Percentiles rank a stretch among this genome's conserved stretches.
These are phyloP conservation scores for Heterotrichella gracilis DNA, from an alignment of 352 stramenopile species.

Conservation along the genomic window DNA sequence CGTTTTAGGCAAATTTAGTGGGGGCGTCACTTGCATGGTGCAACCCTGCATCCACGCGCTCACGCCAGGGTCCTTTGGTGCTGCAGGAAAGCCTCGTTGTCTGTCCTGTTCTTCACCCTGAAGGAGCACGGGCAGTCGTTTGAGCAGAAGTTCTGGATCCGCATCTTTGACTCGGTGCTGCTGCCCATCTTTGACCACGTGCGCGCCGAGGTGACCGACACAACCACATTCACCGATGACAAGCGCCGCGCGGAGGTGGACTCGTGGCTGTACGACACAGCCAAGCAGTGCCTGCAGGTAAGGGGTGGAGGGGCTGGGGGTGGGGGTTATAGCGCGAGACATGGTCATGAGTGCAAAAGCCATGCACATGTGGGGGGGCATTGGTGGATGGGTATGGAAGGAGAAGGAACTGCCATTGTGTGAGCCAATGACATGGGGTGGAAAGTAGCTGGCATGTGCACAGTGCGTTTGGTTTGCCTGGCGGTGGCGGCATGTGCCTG, in stretches of 20 bases:
- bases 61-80: not conserved
- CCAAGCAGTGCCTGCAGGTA: not conserved
- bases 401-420: too few species aligned
- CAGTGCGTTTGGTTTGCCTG: too few species aligned
- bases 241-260: not conserved
- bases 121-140: constrained; percentile 34
- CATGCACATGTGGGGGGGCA: not conserved
- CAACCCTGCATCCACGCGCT: not conserved
- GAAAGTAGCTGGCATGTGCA: too few species aligned
- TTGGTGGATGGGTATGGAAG: too few species aligned
- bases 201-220: constrained; percentile 20
- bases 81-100: constrained; percentile 18
- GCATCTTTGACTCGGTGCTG: constrained; percentile 43
- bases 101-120: constrained; percentile 29
- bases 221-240: not conserved
- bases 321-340: not conserved
- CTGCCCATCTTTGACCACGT: constrained; percentile 40
- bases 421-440: too few species aligned
- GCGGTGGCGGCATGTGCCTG: too few species aligned
- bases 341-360: not conserved
- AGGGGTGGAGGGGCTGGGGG: not conserved
- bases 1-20: not conserved
- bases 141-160: constrained; percentile 32
- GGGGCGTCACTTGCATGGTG: not conserved
- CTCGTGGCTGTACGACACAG: not conserved